Evolutionary conservation across 169 alveolate genomes (phyloP).

Genomic region (Eimeria acervulina): DNA sequence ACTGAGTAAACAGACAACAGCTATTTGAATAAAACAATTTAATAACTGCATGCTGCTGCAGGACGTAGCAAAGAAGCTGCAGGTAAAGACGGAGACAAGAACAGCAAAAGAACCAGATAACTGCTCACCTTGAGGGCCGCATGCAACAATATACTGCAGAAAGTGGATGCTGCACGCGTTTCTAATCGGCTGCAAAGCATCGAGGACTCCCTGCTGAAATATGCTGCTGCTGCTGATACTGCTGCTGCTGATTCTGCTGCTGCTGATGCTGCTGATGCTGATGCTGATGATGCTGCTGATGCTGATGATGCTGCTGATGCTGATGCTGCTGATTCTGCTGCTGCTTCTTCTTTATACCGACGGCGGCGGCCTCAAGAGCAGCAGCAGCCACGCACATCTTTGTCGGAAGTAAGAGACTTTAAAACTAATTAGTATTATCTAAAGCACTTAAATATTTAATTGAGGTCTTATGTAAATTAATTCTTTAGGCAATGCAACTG

Average conservation of each 20-base stretch:
- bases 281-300: too few species aligned
- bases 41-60: background rate
- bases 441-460: background rate
- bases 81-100: background rate
- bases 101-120: too few species aligned
- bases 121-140: background rate
- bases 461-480: background rate
- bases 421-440: background rate
- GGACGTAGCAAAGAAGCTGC: conserved; percentile 33
- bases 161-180: background rate
- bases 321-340: too few species aligned
- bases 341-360: background rate
- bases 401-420: background rate
- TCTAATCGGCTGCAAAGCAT: background rate
- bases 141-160: background rate
- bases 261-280: background rate
- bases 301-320: too few species aligned
- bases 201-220: background rate
- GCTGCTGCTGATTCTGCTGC: background rate
- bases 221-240: too few species aligned
- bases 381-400: background rate
- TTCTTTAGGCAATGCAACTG: conserved; percentile 30
- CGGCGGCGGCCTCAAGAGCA: background rate
- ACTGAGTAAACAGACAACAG: background rate
- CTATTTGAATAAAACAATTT: background rate